Evolutionary conservation across 2,329 filamentous ascomycete species (phyloP).

Genomic region (Stenocarpella maydis): DNA sequence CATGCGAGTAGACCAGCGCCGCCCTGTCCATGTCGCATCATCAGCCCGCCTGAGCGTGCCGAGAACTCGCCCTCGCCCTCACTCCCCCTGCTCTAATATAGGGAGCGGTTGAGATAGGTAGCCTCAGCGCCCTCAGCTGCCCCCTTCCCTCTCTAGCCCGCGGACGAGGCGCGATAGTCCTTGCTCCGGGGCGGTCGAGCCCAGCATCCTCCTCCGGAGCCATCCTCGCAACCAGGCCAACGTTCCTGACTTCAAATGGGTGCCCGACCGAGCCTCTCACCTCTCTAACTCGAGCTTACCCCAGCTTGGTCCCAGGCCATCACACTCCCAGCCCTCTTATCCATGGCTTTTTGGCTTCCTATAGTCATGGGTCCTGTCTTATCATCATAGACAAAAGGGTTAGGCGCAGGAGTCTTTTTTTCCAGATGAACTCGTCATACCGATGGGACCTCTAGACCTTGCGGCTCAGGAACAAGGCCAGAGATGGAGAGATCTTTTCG

Average conservation of each 20-base stretch:
- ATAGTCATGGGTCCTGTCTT: slow-evolving; percentile 16
- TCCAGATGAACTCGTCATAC: slow-evolving; percentile 24
- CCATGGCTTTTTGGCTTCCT: neutral
- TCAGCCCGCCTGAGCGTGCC: slow-evolving; percentile 15
- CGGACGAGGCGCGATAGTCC: slow-evolving; percentile 4
- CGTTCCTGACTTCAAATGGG: slow-evolving; percentile 12
- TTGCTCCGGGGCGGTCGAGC: neutral
- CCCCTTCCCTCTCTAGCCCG: slow-evolving; percentile 9
- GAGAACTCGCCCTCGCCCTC: neutral
- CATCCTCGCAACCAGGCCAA: slow-evolving; percentile 16
- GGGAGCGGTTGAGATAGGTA: neutral
- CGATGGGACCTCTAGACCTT: slow-evolving; percentile 3
- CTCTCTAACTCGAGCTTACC: neutral
- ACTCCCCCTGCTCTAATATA: slow-evolving; percentile 3
- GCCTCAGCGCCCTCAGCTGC: neutral
- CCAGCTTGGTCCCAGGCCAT: slow-evolving; percentile 1
- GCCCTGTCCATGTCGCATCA: slow-evolving; percentile 23
- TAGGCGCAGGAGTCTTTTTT: neutral
- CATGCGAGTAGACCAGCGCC: neutral
- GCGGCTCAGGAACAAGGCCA: slow-evolving; percentile 18
- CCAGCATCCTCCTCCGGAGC: slow-evolving; percentile 2
- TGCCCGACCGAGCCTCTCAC: slow-evolving; percentile 8
- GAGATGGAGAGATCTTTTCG: too few species aligned
- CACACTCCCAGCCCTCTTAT: slow-evolving; percentile 2
- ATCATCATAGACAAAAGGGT: slow-evolving; percentile 2